phyloP scores from a whole-genome alignment of 192 early-diverging fungal genomes.

The Backusella tuberculispora region DNA sequence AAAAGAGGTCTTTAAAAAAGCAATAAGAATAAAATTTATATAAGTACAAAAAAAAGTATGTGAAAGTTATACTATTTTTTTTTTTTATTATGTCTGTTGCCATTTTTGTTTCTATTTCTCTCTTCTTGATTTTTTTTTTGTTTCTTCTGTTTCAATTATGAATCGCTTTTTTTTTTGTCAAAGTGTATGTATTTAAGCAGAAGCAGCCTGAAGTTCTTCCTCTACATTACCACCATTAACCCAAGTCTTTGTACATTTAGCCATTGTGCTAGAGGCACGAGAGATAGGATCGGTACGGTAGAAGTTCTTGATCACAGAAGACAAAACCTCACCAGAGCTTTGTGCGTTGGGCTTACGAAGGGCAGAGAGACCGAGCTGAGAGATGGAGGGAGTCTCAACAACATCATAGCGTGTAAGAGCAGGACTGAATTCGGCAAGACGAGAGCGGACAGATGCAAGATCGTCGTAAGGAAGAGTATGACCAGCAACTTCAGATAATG shows the following conservation, averaged over 20 bases:
- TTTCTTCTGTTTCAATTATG: no score
- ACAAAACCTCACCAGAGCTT: slow-evolving; percentile 51
- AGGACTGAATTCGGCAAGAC: slow-evolving; percentile 88
- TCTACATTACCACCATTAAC: slow-evolving; percentile 28
- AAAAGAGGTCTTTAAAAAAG: no score
- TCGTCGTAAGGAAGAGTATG: slow-evolving; percentile 91
- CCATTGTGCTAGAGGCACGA: slow-evolving; percentile 93
- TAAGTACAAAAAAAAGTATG: background rate
- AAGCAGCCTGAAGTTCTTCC: slow-evolving; percentile 10
- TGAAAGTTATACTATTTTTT: slow-evolving; percentile 5
- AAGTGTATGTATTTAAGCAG: background rate
- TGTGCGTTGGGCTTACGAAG: slow-evolving; percentile 45
- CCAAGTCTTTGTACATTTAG: slow-evolving; percentile 80
- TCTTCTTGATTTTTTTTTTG: background rate
- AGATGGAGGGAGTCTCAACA: slow-evolving; percentile 59
- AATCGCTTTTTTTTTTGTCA: no score
- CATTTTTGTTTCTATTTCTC: slow-evolving; percentile 5
- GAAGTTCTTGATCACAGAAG: slow-evolving; percentile 80
- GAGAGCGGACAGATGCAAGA: slow-evolving; percentile 75
- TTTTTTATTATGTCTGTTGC: slow-evolving; percentile 6
- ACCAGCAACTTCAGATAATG: slow-evolving; percentile 90
- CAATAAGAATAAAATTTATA: background rate
- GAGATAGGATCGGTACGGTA: slow-evolving; percentile 96
- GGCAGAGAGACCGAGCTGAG: slow-evolving; percentile 66
- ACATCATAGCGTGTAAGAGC: slow-evolving; percentile 76